Conservation (phyloP, 495 filamentous ascomycete genomes). For the Penicillium verhagenii region DNA sequence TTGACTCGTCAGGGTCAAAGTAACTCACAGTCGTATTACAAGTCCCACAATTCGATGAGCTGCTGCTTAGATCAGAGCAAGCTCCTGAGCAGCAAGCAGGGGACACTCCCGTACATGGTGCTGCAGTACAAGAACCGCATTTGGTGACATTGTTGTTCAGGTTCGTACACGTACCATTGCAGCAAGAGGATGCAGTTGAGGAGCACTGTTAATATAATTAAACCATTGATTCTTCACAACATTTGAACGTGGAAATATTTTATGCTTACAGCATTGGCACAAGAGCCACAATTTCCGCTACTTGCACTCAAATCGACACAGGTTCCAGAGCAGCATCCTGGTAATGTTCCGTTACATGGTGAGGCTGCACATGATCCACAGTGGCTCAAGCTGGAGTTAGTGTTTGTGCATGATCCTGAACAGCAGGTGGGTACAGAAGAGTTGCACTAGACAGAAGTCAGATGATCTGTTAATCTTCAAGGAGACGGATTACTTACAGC, state of each 20-base stretch:
- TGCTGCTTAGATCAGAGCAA: background rate
- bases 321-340: background rate
- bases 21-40: background rate
- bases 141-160: background rate
- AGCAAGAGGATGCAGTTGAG: background rate
- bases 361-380: background rate
- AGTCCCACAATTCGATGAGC: background rate
- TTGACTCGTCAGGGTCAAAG: background rate
- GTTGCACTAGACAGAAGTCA: background rate
- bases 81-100: background rate
- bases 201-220: too few species aligned
- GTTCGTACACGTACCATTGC: background rate
- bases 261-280: background rate
- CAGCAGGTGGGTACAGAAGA: background rate
- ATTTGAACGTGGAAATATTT: background rate
- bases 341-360: background rate
- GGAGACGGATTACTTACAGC: background rate
- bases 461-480: background rate
- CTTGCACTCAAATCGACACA: background rate
- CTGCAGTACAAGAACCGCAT: background rate
- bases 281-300: background rate
- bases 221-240: background rate
- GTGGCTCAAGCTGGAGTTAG: background rate
- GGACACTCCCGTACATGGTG: background rate
- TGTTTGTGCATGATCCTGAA: background rate